phyloP scores from a whole-genome alignment of 495 filamentous ascomycete species.

The Podospora tetraspora region DNA sequence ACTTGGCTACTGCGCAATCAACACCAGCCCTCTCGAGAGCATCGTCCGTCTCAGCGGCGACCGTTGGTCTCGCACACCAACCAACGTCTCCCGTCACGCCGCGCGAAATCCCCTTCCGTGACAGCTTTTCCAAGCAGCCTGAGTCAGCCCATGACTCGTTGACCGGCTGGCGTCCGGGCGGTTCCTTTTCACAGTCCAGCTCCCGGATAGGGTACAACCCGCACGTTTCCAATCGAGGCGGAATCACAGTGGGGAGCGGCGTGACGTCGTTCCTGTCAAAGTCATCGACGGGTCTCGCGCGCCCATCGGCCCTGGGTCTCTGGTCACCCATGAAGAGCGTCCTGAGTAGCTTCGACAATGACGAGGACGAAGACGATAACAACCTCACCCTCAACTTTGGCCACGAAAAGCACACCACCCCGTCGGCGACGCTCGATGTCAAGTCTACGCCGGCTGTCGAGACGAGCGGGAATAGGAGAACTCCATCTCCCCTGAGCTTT shows the following conservation, averaged over 20 bases:
- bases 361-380: constrained; percentile 37
- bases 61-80: background rate
- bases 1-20: constrained; percentile 55
- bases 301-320: constrained; percentile 29
- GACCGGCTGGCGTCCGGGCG: constrained; percentile 28
- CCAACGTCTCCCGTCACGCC: background rate
- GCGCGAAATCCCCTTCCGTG: constrained; percentile 31
- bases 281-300: constrained; percentile 16
- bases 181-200: background rate
- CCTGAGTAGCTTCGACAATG: constrained; percentile 19
- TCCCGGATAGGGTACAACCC: constrained; percentile 6
- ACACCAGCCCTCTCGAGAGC: constrained; percentile 21
- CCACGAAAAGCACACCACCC: constrained; percentile 19
- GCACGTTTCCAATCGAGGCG: constrained; percentile 17
- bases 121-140: constrained; percentile 21
- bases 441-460: background rate
- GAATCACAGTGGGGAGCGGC: constrained; percentile 35
- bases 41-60: background rate
- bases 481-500: background rate
- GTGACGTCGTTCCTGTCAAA: constrained; percentile 29
- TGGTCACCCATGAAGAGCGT: constrained; percentile 32
- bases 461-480: background rate
- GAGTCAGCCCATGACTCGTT: constrained; percentile 30
- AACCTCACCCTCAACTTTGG: constrained; percentile 46
- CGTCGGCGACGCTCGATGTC: background rate